Evolutionary conservation across 225 moss, liverwort and hornwort species (phyloP), one percentile per base, ranked within the genome.

Genomic region (Bryoerythrophyllum caledonicum): DNA sequence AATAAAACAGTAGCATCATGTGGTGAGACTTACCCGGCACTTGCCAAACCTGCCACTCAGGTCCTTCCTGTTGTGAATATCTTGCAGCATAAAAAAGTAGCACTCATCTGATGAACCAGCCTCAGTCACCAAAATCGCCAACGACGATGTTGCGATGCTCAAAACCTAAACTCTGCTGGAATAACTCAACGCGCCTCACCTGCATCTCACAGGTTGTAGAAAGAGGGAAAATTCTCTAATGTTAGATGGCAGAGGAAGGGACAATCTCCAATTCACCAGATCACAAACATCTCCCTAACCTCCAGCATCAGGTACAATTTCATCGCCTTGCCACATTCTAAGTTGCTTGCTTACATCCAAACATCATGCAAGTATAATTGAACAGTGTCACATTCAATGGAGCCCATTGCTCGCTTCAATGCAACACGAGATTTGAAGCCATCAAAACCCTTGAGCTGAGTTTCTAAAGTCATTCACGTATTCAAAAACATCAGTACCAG

Each of bases 391-490:
- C 13, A 48, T 38, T 38, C 9, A 15, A 25, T 17, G 56, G 9
- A 70, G 30, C 72, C n/a, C 8, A 72, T 46, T 72, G 4, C 8
- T 11, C 8, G 10, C 4, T 5, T 72, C 34, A 48, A 30, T 48
- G 72, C 72, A 51, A 37, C 63, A 63, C 63, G 7, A 52, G 52
- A 37, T 63, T 54, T 54, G 52, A 23, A 72, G 13, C 9, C 34
- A 32, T 30, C 48, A 23, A n/a, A 14, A 4, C 30, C 38, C n/a
- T n/a, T 7, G 11, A 27, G 41, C 59, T 10, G 4, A 38, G 37
- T 71, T 40, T 57, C 19, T 57, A 26, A 72, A 16, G 37, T 34
- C 63, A 49, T 17, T 53, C 6, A 17, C 27, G 41, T 25, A 12
- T 20, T 27, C 20, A 13, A 20, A 20, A 38, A 35, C 26, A 53